Evolutionary conservation across 2,329 filamentous ascomycete genomes (phyloP), one percentile per base, ranked within the genome.

Genomic region (Xylariaceae sp.): DNA sequence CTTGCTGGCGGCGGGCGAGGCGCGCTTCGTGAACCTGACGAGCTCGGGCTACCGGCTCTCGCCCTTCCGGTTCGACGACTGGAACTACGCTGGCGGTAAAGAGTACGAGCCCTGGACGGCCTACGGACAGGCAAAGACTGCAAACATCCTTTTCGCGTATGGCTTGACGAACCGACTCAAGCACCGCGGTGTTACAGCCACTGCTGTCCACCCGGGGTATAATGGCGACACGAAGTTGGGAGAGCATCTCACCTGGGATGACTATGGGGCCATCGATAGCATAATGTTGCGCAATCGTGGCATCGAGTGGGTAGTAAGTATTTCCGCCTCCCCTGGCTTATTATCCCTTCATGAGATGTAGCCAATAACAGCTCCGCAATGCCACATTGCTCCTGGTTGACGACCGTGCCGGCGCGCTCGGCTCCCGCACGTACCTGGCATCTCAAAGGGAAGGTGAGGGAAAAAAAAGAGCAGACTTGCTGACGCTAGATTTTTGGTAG

Each of bases 81-180:
- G 66, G 27, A 73, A 71, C 15, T 75, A 77, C 54, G 62, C 61
- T 1, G 57, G 70, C 16, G 71, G 71, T 5, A 68, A 66, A 36
- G 61, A 65, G 1, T 77, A 74, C 37, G 74, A 75, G 6, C 68
- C 49, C 7, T 78, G 76, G 69, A 60, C 68, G 1, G 75, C 70
- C 8, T 81, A 81, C 52, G 73, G 70, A 0, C 76, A 79, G 58
- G 75, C 74, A 39, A 81, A 81, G 59, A 73, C 74, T 3, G 77
- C 77, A 3, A 76, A 78, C 35, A 74, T 80, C 9, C 64, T 77
- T 40, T 75, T 76, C 55, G 64, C 67, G 0, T 68, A 67, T 15
- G 70, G 66, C 42, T 58, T 76, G 5, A 63, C 61, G 1, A 63
- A 73, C 21, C 69, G 67, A 7, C 61, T 75, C 3, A 55, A 60